phyloP scores from a whole-genome alignment of 1,284 basidiomycete genomes.

The Cutaneotrichosporon sp. region DNA sequence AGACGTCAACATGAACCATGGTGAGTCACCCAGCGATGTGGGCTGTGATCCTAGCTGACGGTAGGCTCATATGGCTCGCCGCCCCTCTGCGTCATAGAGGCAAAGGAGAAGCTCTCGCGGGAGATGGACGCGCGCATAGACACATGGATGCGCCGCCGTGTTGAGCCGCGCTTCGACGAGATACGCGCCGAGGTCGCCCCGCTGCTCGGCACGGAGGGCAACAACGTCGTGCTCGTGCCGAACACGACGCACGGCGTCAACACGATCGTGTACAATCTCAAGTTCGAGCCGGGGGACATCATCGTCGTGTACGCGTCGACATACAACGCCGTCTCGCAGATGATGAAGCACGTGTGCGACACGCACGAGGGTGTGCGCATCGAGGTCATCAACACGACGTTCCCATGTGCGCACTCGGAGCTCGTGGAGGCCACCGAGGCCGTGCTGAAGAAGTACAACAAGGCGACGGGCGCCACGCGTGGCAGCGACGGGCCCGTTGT shows the following conservation, averaged over 20 bases:
- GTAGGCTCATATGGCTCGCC: constrained; percentile 70
- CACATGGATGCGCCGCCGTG: constrained; percentile 60
- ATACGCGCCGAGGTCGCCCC: constrained; percentile 62
- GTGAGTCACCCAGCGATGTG: constrained; percentile 46
- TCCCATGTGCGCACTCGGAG: constrained; percentile 65
- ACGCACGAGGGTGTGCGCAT: constrained; percentile 59
- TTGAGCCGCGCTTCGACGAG: constrained; percentile 54
- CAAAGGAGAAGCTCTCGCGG: constrained; percentile 57
- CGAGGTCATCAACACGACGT: constrained; percentile 60
- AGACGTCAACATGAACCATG: constrained; percentile 67
- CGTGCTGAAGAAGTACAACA: constrained; percentile 49
- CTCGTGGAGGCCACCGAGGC: constrained; percentile 63
- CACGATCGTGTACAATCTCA: constrained; percentile 66
- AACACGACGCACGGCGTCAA: constrained; percentile 70
- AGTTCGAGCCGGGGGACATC: constrained; percentile 60
- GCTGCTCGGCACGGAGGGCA: constrained; percentile 61
- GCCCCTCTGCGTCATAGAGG: constrained; percentile 63
- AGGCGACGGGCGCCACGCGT: not conserved
- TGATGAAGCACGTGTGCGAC: constrained; percentile 65
- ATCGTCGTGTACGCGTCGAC: constrained; percentile 63
- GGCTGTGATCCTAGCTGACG: not conserved
- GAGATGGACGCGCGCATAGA: constrained; percentile 66
- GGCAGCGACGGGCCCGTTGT: constrained; percentile 13
- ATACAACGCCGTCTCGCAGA: constrained; percentile 64
- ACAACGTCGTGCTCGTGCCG: constrained; percentile 66